Evolutionary conservation across 2,329 filamentous ascomycete species (phyloP).

Genomic region (Diaporthe nobilis): DNA sequence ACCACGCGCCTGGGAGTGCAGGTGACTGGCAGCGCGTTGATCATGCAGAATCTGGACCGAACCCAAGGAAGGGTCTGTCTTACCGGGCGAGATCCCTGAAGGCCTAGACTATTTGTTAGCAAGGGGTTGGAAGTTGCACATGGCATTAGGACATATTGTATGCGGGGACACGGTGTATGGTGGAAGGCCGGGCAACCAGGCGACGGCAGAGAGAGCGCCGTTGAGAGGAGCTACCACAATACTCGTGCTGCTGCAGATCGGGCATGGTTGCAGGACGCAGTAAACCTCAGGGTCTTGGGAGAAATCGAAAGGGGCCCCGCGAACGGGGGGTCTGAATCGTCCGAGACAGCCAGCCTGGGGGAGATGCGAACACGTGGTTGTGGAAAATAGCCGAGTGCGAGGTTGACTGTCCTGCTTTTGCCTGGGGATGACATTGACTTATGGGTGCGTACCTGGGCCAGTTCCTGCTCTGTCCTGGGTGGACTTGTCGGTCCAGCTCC

Average conservation of each 20-base stretch:
- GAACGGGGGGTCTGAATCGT: constrained; percentile 23
- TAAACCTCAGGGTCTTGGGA: not conserved
- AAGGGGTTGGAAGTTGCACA: constrained; percentile 30
- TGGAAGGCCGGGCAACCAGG: not conserved
- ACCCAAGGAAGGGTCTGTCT: constrained; percentile 24
- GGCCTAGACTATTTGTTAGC: constrained; percentile 47
- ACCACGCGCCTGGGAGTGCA: not conserved
- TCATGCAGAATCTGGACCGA: constrained; percentile 25
- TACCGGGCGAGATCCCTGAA: constrained; percentile 52
- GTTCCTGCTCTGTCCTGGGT: constrained; percentile 38
- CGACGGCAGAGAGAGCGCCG: not conserved
- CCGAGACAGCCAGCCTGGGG: not conserved
- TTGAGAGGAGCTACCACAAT: not conserved
- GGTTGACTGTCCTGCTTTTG: not conserved
- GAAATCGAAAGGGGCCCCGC: not conserved
- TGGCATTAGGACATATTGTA: not conserved
- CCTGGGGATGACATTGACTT: not conserved
- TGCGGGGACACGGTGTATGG: constrained; percentile 6
- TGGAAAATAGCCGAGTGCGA: constrained; percentile 17
- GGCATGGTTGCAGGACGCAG: constrained; percentile 2
- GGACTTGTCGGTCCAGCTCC: constrained; percentile 1
- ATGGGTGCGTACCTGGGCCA: constrained; percentile 36
- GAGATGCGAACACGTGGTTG: constrained; percentile 23
- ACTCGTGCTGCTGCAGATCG: constrained; percentile 4
- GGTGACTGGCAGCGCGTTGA: not conserved